Percentiles rank a stretch among this genome's conserved stretches.
These are phyloP conservation scores for Penicillium steckii DNA, from an alignment of 495 filamentous ascomycete genomes.

Conservation along the genomic window DNA sequence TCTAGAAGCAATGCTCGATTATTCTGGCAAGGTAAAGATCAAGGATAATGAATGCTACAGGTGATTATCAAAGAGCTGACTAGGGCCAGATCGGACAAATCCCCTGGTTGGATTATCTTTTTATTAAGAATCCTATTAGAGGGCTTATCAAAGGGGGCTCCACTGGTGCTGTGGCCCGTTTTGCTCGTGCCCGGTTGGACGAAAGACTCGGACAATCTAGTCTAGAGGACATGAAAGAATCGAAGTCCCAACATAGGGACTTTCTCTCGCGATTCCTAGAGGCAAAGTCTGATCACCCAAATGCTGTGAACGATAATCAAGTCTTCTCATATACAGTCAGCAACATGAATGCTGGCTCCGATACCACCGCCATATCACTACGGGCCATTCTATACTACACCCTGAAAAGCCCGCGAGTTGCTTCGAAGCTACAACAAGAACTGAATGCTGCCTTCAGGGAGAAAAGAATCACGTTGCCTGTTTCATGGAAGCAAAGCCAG, in stretches of 20 bases:
- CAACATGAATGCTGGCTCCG: constrained; percentile 52
- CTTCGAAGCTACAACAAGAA: constrained; percentile 25
- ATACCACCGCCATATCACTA: constrained; percentile 51
- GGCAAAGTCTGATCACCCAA: constrained; percentile 32
- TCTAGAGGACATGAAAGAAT: not conserved
- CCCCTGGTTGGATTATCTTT: constrained; percentile 47
- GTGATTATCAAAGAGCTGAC: too few relatives aligned
- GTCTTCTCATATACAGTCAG: constrained; percentile 33
- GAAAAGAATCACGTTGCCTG: constrained; percentile 30
- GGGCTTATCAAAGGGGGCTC: constrained; percentile 32
- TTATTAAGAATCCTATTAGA: constrained; percentile 51
- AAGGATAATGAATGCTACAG: too few relatives aligned
- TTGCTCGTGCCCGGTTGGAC: constrained; percentile 53
- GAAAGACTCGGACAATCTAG: constrained; percentile 15
- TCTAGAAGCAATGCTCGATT: constrained; percentile 17
- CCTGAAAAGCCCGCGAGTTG: constrained; percentile 33
- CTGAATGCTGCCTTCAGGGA: constrained; percentile 41
- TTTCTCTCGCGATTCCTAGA: constrained; percentile 29
- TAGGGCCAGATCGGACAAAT: constrained; percentile 43
- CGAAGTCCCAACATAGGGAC: constrained; percentile 13
- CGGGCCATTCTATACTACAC: constrained; percentile 51
- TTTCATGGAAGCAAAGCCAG: constrained; percentile 40
- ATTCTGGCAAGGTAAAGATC: constrained; percentile 15
- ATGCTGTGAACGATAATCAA: constrained; percentile 32
- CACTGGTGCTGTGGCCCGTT: constrained; percentile 25